These are phyloP conservation scores for Xylaria sp. DNA, from an alignment of 2,329 filamentous ascomycete species.

Conservation along the genomic window DNA sequence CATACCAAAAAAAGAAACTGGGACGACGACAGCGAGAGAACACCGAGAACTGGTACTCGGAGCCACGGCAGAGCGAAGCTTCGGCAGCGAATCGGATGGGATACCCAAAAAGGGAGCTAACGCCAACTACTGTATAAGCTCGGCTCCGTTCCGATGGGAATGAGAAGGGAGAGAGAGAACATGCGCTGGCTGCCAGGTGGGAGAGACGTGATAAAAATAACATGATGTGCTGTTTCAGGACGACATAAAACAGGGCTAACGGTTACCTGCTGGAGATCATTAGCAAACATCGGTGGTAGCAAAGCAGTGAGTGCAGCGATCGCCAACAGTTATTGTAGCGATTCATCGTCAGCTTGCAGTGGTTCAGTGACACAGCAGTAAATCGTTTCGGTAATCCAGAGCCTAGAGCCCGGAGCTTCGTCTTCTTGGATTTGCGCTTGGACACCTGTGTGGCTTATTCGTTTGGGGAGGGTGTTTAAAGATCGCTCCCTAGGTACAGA, in stretches of 20 bases:
- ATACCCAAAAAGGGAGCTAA: constrained; percentile 30
- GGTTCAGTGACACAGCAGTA: constrained; percentile 31
- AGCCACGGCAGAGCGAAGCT: neutral
- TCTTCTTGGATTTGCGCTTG: neutral
- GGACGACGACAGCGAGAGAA: neutral
- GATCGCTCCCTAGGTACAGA: constrained; percentile 2
- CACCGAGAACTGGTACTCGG: neutral
- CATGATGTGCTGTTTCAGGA: constrained; percentile 44
- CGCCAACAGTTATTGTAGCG: constrained; percentile 32
- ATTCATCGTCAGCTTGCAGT: constrained; percentile 34
- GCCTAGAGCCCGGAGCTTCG: neutral
- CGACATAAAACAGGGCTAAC: constrained; percentile 43
- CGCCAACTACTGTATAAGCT: constrained; percentile 31
- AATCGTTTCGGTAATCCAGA: constrained; percentile 30
- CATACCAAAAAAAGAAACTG: constrained; percentile 32
- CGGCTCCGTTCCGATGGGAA: constrained; percentile 47
- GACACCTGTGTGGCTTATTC: neutral
- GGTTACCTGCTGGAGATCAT: constrained; percentile 39
- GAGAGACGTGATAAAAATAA: constrained; percentile 45
- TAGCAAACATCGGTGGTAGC: constrained; percentile 39
- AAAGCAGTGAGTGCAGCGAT: constrained; percentile 37
- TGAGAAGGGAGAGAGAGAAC: constrained; percentile 33
- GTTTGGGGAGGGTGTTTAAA: constrained; percentile 4
- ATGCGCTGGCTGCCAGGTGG: neutral
- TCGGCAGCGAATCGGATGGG: constrained; percentile 38